Evolutionary conservation across 192 early-diverging fungal species (phyloP).

Genomic region (Coemansia sp.): DNA sequence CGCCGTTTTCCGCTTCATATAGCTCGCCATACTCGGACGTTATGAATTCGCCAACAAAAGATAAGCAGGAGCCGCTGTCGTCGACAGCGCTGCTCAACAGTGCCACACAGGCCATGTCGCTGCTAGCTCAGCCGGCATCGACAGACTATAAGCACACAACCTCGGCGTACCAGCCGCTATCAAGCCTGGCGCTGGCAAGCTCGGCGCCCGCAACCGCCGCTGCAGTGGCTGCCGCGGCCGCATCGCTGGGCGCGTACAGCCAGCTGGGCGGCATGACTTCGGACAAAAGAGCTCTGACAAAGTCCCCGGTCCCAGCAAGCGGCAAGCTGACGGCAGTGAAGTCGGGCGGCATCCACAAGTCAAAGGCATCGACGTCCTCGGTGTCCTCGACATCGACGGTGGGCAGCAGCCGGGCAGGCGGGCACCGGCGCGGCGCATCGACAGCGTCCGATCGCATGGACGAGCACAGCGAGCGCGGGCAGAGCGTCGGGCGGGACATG

Average conservation of each 20-base stretch:
- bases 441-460: conserved; percentile 1
- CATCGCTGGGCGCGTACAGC: too few relatives aligned
- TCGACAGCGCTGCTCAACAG: not conserved
- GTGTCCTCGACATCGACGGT: conserved; percentile 7
- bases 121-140: not conserved
- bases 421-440: conserved; percentile 4
- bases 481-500: conserved; percentile 6
- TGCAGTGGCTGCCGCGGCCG: too few relatives aligned
- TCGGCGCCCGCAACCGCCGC: not conserved
- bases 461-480: conserved; percentile 4
- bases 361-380: conserved; percentile 7
- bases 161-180: not conserved
- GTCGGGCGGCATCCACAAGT: conserved; percentile 13
- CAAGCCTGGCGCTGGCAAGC: not conserved
- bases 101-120: not conserved
- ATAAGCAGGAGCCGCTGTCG: not conserved
- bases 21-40: not conserved
- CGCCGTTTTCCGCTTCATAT: not conserved
- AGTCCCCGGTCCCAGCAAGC: not conserved
- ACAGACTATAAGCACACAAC: not conserved
- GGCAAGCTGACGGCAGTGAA: not conserved
- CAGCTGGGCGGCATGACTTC: too few relatives aligned
- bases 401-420: not conserved
- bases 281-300: not conserved
- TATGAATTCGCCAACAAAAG: not conserved